Evolutionary conservation across 2,329 filamentous ascomycete genomes (phyloP).

Genomic region (Colletotrichum cordylinicola): DNA sequence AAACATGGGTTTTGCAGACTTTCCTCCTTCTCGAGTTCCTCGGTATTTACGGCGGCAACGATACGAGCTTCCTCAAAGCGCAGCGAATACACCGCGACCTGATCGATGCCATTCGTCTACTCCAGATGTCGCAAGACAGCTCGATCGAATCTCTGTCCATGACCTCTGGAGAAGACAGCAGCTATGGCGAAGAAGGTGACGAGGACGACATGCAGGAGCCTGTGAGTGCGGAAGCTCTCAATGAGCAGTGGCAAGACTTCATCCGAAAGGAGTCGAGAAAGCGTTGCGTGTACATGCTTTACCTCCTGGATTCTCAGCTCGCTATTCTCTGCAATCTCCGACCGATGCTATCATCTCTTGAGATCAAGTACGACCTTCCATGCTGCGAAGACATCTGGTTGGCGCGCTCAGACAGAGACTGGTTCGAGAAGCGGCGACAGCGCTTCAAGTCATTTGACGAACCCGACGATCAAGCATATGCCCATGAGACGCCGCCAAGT

Average conservation of each 20-base stretch:
- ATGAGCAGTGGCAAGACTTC: not conserved
- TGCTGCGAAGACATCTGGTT: slow-evolving; percentile 10
- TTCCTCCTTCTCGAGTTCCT: slow-evolving; percentile 7
- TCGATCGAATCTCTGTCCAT: not conserved
- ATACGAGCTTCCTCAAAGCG: slow-evolving; percentile 4
- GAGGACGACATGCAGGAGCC: not conserved
- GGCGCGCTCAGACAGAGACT: not conserved
- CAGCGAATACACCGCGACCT: slow-evolving; percentile 6
- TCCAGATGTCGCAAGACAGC: slow-evolving; percentile 8
- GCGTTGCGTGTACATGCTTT: slow-evolving; percentile 9
- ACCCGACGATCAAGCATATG: slow-evolving; percentile 1
- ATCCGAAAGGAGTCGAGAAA: not conserved
- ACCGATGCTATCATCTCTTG: slow-evolving; percentile 5
- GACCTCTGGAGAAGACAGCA: not conserved
- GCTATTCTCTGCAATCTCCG: slow-evolving; percentile 6
- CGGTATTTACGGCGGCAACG: slow-evolving; percentile 6
- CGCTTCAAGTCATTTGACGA: slow-evolving; percentile 10
- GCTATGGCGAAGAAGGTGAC: not conserved
- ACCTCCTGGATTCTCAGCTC: slow-evolving; percentile 4
- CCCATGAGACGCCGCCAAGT: not conserved
- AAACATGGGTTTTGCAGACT: slow-evolving; percentile 6
- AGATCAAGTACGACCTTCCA: slow-evolving; percentile 11
- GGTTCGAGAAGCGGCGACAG: not conserved
- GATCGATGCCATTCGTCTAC: slow-evolving; percentile 1
- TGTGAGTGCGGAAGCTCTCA: not conserved